These are phyloP conservation scores for Phytophthora pluvialis DNA, from an alignment of 352 stramenopile species.

Conservation along the genomic window DNA sequence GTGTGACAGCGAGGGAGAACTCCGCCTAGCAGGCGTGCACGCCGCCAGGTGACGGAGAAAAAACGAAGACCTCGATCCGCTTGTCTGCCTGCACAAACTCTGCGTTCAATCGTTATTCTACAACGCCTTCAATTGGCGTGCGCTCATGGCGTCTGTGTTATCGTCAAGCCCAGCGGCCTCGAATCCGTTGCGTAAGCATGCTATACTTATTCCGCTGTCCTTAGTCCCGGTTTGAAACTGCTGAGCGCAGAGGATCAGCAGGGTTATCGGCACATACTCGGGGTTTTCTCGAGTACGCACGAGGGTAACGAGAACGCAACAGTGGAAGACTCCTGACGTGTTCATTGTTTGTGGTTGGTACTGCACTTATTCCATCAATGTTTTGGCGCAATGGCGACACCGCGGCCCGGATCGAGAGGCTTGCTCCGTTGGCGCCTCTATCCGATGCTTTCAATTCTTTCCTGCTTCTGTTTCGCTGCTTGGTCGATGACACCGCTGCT, in stretches of 20 bases:
- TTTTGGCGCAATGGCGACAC: conserved; percentile 17
- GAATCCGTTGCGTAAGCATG: neutral
- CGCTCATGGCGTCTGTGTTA: neutral
- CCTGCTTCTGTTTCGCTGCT: conserved; percentile 21
- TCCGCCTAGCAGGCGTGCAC: conserved; percentile 6
- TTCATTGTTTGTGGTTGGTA: conserved; percentile 33
- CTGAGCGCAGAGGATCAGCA: neutral
- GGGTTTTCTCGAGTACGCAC: conserved; percentile 3
- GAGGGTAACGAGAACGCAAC: conserved; percentile 2
- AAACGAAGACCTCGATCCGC: neutral
- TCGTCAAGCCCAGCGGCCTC: neutral
- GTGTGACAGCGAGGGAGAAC: conserved; percentile 5
- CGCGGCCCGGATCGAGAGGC: conserved; percentile 2
- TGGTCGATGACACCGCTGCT: conserved; percentile 18
- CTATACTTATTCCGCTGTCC: conserved; percentile 2
- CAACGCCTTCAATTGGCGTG: too few relatives aligned
- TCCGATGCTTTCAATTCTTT: conserved; percentile 14
- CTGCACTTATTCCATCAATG: conserved; percentile 38
- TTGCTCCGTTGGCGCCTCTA: conserved; percentile 1
- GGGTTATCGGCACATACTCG: neutral
- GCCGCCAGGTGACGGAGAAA: neutral
- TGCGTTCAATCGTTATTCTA: too few relatives aligned
- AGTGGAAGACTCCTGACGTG: conserved; percentile 13
- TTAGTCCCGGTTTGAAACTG: neutral
- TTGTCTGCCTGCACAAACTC: conserved; percentile 1